Evolutionary conservation across 2,329 filamentous ascomycete genomes (phyloP).

Genomic region (Arthrobotrys iridis): DNA sequence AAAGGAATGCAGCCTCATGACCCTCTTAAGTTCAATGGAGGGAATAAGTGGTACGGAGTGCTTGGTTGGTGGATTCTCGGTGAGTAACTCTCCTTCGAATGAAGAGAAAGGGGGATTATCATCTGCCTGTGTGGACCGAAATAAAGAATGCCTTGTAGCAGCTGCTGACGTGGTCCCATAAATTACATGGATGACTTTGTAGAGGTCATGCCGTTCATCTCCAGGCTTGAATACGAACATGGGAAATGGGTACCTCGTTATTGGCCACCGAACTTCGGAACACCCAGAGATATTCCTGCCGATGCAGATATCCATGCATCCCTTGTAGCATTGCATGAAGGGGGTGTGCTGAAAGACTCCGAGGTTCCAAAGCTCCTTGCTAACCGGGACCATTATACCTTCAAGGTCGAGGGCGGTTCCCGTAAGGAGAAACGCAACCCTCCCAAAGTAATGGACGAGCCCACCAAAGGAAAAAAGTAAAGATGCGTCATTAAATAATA

Average conservation of each 20-base stretch:
- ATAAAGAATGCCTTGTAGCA: not conserved
- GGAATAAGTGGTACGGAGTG: constrained; percentile 57
- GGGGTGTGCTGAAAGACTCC: constrained; percentile 34
- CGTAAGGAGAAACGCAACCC: constrained; percentile 4
- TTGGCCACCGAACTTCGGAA: constrained; percentile 61
- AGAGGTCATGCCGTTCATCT: constrained; percentile 61
- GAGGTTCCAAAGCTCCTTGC: constrained; percentile 41
- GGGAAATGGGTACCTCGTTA: constrained; percentile 61
- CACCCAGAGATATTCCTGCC: constrained; percentile 59
- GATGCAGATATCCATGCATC: constrained; percentile 59
- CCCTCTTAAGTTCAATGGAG: constrained; percentile 59
- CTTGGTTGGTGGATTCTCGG: constrained; percentile 61
- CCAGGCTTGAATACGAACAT: constrained; percentile 60
- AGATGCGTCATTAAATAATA: constrained; percentile 4
- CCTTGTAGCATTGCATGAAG: constrained; percentile 56
- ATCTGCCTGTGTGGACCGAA: not conserved
- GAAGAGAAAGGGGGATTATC: not conserved
- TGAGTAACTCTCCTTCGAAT: constrained; percentile 31
- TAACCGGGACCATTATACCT: constrained; percentile 51
- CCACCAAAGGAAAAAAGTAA: constrained; percentile 32
- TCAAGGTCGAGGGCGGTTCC: constrained; percentile 16
- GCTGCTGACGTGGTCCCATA: constrained; percentile 36
- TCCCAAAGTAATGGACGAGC: not conserved
- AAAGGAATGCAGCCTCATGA: constrained; percentile 59
- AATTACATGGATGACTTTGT: not conserved